These are phyloP conservation scores for Apiospora rasikravindrae DNA, from an alignment of 2,329 filamentous ascomycete species.

Conservation along the genomic window DNA sequence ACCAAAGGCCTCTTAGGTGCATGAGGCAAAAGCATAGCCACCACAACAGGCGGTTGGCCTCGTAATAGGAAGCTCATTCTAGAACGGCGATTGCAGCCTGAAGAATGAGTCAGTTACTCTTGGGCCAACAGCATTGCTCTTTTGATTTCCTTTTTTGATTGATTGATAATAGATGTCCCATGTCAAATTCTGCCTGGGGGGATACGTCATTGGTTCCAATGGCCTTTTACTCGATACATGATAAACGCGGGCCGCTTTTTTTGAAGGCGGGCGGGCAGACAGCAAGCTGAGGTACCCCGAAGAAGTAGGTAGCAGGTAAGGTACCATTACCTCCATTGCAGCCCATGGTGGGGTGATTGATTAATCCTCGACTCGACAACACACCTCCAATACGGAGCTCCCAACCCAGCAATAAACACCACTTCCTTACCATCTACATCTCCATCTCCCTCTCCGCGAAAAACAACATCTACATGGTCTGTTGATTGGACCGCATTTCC, in stretches of 20 bases:
- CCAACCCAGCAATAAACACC: slow-evolving; percentile 9
- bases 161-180: not conserved
- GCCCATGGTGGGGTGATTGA: not conserved
- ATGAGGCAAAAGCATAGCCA: slow-evolving; percentile 1
- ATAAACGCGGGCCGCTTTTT: slow-evolving; percentile 7
- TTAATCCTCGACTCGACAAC: slow-evolving; percentile 15
- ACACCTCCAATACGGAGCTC: slow-evolving; percentile 5
- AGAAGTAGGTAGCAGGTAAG: not conserved
- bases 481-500: slow-evolving; percentile 7
- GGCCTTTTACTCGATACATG: not conserved
- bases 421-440: slow-evolving; percentile 1
- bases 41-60: not conserved
- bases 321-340: not conserved
- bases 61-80: not conserved
- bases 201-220: not conserved
- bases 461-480: slow-evolving; percentile 16
- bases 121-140: not conserved
- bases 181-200: not conserved
- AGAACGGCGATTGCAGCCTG: not conserved
- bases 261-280: not conserved
- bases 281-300: not conserved
- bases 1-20: not conserved
- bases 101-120: not conserved
- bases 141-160: not conserved
- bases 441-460: not conserved